Evolutionary conservation across 345 rosid species (phyloP).

Genomic region (Arabidopsis arenosa): DNA sequence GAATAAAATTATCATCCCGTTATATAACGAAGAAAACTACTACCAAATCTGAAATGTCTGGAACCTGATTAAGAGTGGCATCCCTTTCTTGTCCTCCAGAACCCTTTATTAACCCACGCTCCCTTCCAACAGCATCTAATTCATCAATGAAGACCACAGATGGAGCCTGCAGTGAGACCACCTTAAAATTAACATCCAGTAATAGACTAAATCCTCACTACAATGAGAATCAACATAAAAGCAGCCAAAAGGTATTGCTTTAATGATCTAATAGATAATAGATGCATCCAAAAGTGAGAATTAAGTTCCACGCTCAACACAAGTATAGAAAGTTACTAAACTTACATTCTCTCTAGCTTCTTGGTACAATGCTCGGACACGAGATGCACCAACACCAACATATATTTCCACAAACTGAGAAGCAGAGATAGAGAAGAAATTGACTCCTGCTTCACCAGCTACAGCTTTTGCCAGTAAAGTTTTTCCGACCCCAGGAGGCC

Average conservation of each 20-base stretch:
- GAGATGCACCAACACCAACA: slow-evolving; percentile 97
- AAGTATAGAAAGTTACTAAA: slow-evolving; percentile 19
- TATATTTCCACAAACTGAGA: slow-evolving; percentile 97
- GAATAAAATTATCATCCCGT: background rate
- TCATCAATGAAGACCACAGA: slow-evolving; percentile 95
- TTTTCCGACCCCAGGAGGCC: slow-evolving; percentile 96
- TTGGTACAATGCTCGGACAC: slow-evolving; percentile 89
- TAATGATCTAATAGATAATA: background rate
- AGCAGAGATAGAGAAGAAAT: slow-evolving; percentile 96
- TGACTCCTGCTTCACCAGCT: slow-evolving; percentile 97
- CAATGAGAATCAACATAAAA: slow-evolving; percentile 8
- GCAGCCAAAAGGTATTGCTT: background rate
- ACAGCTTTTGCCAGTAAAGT: slow-evolving; percentile 95
- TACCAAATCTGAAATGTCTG: slow-evolving; percentile 14
- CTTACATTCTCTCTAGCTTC: slow-evolving; percentile 87
- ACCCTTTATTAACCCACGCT: slow-evolving; percentile 92
- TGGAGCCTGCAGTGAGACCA: slow-evolving; percentile 65
- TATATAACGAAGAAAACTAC: background rate
- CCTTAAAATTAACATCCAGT: slow-evolving; percentile 7
- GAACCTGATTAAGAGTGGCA: slow-evolving; percentile 97
- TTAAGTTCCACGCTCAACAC: background rate
- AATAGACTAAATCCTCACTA: slow-evolving; percentile 4
- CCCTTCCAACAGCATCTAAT: slow-evolving; percentile 97
- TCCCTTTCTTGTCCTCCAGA: slow-evolving; percentile 99
- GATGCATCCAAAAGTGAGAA: slow-evolving; percentile 11